These are phyloP conservation scores for Cyberlindnera mycetangii DNA, from an alignment of 805 yeast genomes.

Conservation along the genomic window DNA sequence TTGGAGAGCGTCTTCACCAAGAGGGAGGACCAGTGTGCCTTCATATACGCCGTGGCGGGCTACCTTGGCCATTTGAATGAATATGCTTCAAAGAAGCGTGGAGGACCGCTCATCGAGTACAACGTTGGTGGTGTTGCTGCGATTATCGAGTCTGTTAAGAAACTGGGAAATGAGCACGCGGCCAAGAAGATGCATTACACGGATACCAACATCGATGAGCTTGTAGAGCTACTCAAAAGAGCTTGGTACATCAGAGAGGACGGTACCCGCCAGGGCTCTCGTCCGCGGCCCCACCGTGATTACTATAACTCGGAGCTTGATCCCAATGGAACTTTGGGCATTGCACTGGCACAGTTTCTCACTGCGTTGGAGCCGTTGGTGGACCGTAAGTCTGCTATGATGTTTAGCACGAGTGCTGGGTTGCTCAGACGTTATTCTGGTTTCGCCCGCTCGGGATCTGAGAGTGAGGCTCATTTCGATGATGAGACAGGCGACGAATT, in stretches of 20 bases:
- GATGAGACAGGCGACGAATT: slow-evolving; percentile 21
- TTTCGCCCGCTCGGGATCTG: slow-evolving; percentile 10
- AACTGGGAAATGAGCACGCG: slow-evolving; percentile 5
- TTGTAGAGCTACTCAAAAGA: slow-evolving; percentile 8
- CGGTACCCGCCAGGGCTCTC: slow-evolving; percentile 8
- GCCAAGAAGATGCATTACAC: slow-evolving; percentile 7
- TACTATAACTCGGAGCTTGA: slow-evolving; percentile 20
- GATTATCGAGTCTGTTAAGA: slow-evolving; percentile 16
- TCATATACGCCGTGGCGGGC: slow-evolving; percentile 14
- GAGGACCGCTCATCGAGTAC: slow-evolving; percentile 31
- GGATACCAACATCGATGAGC: slow-evolving; percentile 1
- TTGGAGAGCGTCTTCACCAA: slow-evolving; percentile 7
- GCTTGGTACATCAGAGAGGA: slow-evolving; percentile 20
- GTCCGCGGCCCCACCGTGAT: slow-evolving; percentile 5
- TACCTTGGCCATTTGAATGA: slow-evolving; percentile 11
- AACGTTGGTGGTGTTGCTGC: slow-evolving; percentile 44
- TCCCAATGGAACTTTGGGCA: slow-evolving; percentile 17
- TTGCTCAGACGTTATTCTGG: slow-evolving; percentile 18
- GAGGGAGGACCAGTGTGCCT: slow-evolving; percentile 12
- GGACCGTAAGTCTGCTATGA: neutral
- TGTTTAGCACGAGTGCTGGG: slow-evolving; percentile 6
- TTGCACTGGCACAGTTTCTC: slow-evolving; percentile 18
- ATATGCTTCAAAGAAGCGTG: slow-evolving; percentile 11
- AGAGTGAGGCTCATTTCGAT: slow-evolving; percentile 10
- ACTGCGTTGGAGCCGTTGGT: slow-evolving; percentile 5